A percentile compares a stretch with the other conserved stretches of the same genome.
Evolutionary conservation across 257 asterid species (phyloP).

Genomic region (Solanum chilense): DNA sequence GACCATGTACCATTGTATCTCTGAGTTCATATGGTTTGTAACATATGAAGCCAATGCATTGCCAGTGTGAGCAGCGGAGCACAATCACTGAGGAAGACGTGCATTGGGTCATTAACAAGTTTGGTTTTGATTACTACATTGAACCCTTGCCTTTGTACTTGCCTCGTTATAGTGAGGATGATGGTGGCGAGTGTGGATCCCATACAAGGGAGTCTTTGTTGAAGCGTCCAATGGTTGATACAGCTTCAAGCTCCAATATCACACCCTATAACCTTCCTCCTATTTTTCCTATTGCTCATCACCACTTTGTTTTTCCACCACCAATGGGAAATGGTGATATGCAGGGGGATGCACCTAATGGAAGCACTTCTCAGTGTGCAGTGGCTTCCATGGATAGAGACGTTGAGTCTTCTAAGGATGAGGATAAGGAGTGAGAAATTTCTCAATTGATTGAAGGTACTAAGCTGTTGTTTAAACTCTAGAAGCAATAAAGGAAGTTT

Average conservation of each 20-base stretch:
- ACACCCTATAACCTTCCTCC: background rate
- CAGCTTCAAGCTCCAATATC: slow-evolving; percentile 16
- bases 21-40: slow-evolving; percentile 86
- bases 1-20: slow-evolving; percentile 84
- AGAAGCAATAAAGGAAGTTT: slow-evolving; percentile 1
- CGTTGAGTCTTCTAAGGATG: slow-evolving; percentile 24
- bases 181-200: slow-evolving; percentile 63
- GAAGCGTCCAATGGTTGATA: slow-evolving; percentile 41
- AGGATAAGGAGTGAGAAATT: slow-evolving; percentile 35
- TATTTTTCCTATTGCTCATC: slow-evolving; percentile 27
- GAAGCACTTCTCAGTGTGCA: too few species aligned
- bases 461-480: background rate
- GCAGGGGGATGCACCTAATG: slow-evolving; percentile 29
- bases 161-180: slow-evolving; percentile 72
- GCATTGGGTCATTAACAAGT: slow-evolving; percentile 94
- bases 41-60: slow-evolving; percentile 89
- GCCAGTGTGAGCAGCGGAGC: slow-evolving; percentile 94
- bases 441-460: background rate
- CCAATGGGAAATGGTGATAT: slow-evolving; percentile 33
- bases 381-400: slow-evolving; percentile 13
- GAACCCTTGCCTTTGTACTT: slow-evolving; percentile 79
- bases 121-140: slow-evolving; percentile 82
- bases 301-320: slow-evolving; percentile 31
- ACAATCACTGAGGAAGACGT: slow-evolving; percentile 93
- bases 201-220: slow-evolving; percentile 38